These are phyloP conservation scores for Lithohypha guttulata DNA, from an alignment of 2,329 filamentous ascomycete genomes.

Conservation along the genomic window DNA sequence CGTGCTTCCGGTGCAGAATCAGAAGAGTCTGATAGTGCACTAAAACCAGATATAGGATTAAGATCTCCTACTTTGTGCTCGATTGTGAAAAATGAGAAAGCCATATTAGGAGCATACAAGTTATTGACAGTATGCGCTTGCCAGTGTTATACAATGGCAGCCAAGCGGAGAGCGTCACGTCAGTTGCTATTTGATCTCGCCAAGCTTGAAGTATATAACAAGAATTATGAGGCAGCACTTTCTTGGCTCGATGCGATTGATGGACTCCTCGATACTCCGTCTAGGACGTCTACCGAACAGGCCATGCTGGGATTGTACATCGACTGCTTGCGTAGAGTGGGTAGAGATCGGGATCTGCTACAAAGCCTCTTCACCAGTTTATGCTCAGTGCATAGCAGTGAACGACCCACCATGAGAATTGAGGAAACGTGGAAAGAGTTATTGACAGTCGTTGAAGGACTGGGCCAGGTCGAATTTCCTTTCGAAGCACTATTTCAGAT, in stretches of 20 bases:
- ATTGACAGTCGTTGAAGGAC: conserved; percentile 56
- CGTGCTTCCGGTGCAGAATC: no score
- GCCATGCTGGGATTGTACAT: conserved; percentile 80
- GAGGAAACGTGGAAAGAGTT: conserved; percentile 27
- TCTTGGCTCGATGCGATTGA: conserved; percentile 69
- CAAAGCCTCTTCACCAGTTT: conserved; percentile 49
- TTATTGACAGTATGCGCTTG: conserved; percentile 55
- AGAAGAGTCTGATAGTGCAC: background rate
- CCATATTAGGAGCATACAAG: conserved; percentile 36
- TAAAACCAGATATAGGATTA: background rate
- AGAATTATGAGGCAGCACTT: conserved; percentile 63
- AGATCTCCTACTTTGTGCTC: background rate
- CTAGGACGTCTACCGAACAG: conserved; percentile 70
- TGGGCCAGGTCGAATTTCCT: conserved; percentile 55
- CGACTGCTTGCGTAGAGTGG: conserved; percentile 65
- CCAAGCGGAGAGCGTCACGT: conserved; percentile 53
- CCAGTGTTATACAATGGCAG: conserved; percentile 67
- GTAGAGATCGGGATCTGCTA: conserved; percentile 68
- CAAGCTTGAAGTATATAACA: conserved; percentile 65
- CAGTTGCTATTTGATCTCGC: conserved; percentile 74
- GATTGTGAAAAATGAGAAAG: background rate
- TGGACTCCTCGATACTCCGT: conserved; percentile 64
- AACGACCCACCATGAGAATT: conserved; percentile 14
- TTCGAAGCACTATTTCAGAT: conserved; percentile 44
- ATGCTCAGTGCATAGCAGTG: conserved; percentile 45